Conservation (phyloP, 306 rosid genomes). For the Elaeagnus macrophylla region DNA sequence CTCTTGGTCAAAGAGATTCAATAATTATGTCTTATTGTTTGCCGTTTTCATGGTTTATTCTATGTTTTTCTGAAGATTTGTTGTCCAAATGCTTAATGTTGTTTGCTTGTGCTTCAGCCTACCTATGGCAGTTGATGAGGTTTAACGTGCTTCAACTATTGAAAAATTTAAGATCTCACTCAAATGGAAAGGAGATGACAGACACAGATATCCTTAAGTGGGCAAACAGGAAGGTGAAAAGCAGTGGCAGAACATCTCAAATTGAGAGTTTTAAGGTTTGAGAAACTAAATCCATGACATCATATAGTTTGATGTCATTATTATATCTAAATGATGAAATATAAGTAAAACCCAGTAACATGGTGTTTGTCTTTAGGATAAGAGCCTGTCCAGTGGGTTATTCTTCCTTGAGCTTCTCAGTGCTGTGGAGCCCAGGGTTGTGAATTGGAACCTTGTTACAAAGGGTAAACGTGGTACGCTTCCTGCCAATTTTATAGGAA, state of each 20-base stretch:
- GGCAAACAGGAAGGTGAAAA: constrained; percentile 75
- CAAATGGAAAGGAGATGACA: constrained; percentile 78
- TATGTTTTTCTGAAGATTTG: not conserved
- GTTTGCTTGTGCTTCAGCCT: constrained; percentile 48
- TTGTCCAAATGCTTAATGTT: constrained; percentile 10
- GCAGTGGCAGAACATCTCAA: constrained; percentile 65
- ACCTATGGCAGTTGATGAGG: constrained; percentile 93
- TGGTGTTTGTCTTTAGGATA: constrained; percentile 47
- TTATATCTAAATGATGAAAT: constrained; percentile 7
- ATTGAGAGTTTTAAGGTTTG: constrained; percentile 79
- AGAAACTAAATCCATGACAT: not conserved
- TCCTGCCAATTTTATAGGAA: constrained; percentile 9
- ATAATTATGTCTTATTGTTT: not conserved
- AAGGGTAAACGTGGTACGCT: constrained; percentile 84
- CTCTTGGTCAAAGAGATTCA: too few species aligned
- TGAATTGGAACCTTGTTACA: constrained; percentile 94
- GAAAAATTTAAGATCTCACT: constrained; percentile 72
- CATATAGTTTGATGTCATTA: not conserved
- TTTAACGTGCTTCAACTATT: constrained; percentile 81
- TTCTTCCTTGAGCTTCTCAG: constrained; percentile 96
- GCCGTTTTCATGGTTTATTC: not conserved
- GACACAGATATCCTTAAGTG: constrained; percentile 84
- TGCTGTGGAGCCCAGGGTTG: constrained; percentile 91
- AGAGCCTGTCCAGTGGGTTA: constrained; percentile 69
- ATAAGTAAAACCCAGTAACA: constrained; percentile 9